These are phyloP conservation scores for Penicillium angulare DNA, from an alignment of 495 filamentous ascomycete species.

Conservation along the genomic window DNA sequence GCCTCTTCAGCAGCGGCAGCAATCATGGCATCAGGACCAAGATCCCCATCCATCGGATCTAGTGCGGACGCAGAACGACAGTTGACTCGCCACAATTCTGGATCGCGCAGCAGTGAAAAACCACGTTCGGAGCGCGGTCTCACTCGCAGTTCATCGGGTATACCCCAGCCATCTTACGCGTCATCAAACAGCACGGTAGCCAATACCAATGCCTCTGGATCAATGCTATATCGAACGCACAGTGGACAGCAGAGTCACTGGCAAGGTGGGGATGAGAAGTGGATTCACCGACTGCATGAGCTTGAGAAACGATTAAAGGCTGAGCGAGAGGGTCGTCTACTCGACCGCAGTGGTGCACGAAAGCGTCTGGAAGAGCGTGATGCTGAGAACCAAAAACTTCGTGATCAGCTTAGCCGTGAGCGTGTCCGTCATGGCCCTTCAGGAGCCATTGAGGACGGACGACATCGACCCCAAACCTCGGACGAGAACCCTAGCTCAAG, in stretches of 20 bases:
- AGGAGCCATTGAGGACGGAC: slow-evolving; percentile 11
- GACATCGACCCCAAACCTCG: slow-evolving; percentile 11
- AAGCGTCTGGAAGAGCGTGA: slow-evolving; percentile 82
- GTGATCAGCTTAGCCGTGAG: slow-evolving; percentile 66
- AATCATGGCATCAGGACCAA: slow-evolving; percentile 24
- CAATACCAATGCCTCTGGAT: slow-evolving; percentile 31
- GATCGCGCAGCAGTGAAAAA: slow-evolving; percentile 24
- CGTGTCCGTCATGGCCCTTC: slow-evolving; percentile 43
- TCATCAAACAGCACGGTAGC: slow-evolving; percentile 33
- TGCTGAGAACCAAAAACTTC: slow-evolving; percentile 72
- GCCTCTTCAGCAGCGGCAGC: slow-evolving; percentile 21
- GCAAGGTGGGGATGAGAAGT: slow-evolving; percentile 60
- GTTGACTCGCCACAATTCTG: slow-evolving; percentile 51
- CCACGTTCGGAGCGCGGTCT: slow-evolving; percentile 25
- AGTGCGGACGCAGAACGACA: slow-evolving; percentile 32
- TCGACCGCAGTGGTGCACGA: slow-evolving; percentile 80
- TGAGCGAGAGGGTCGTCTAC: slow-evolving; percentile 80
- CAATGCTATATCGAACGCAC: slow-evolving; percentile 33
- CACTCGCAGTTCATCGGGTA: slow-evolving; percentile 33
- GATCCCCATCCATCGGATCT: slow-evolving; percentile 27
- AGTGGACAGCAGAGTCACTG: slow-evolving; percentile 20
- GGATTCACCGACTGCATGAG: slow-evolving; percentile 81
- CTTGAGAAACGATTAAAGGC: slow-evolving; percentile 85
- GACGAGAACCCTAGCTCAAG: slow-evolving; percentile 43
- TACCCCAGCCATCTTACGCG: slow-evolving; percentile 36